These are phyloP conservation scores for Boletus reticulatus DNA, from an alignment of 768 basidiomycete genomes.

Conservation along the genomic window DNA sequence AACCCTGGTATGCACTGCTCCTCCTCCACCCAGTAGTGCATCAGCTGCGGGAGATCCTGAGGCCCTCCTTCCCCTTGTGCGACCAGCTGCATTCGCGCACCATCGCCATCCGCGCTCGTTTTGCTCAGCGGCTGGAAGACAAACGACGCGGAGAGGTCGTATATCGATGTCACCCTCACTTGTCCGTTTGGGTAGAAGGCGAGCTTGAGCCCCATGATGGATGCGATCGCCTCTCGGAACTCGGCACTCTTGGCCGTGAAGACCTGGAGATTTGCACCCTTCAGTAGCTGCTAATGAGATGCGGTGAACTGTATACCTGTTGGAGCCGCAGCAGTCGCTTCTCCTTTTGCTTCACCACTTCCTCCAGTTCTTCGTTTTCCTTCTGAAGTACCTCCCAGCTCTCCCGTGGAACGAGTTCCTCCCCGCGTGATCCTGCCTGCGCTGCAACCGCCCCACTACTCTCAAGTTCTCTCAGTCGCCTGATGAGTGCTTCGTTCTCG, in stretches of 20 bases:
- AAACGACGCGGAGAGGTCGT: conserved; percentile 83
- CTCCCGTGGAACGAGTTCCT: conserved; percentile 63
- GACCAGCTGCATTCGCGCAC: conserved; percentile 66
- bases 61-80: conserved; percentile 74
- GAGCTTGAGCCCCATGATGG: conserved; percentile 88
- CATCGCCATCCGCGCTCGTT: conserved; percentile 35
- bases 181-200: conserved; percentile 90
- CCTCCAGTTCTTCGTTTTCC: conserved; percentile 69
- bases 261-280: conserved; percentile 47
- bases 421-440: conserved; percentile 17
- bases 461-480: conserved; percentile 62
- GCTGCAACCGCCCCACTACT: conserved; percentile 29
- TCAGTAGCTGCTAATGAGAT: background rate
- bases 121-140: conserved; percentile 69
- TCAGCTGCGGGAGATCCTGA: conserved; percentile 68
- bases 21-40: conserved; percentile 84
- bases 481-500: conserved; percentile 84
- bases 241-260: conserved; percentile 84
- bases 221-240: conserved; percentile 87
- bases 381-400: conserved; percentile 71
- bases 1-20: conserved; percentile 89
- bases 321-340: conserved; percentile 77
- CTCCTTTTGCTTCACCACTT: conserved; percentile 70
- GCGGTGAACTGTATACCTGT: conserved; percentile 47
- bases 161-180: conserved; percentile 87